Evolutionary conservation across 331 rosid species (phyloP), one percentile per base, ranked within the genome.

Genomic region (Erythrophleum ivorense): DNA sequence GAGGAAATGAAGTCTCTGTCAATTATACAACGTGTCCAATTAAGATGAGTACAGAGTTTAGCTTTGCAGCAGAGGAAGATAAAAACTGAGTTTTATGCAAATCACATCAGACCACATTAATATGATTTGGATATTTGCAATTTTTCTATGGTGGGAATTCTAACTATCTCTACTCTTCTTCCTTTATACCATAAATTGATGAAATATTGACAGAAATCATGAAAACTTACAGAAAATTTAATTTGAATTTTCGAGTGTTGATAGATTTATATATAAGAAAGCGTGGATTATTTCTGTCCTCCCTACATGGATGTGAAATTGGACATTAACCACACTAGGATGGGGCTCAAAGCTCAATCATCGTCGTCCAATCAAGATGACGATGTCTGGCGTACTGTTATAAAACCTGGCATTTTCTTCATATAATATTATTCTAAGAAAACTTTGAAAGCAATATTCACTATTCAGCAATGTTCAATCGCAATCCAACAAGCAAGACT

Each of bases 81-180:
- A 78, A 78, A 67, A 67, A 64, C 80, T 18, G 43, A 50, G 55
- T 83, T 84, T 72, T 68, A 79, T 52, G 81, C 81, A 65, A 82
- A 84, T 84, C 91, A 89, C 87, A 87, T 86, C 85, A 71, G 54
- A 11, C 69, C 71, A 71, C 72, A 74, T 72, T 77, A 75, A 57
- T 69, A 82, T 78, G 73, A 71, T 58, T 59, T 76, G 48, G 63
- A 63, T 59, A 36, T 60, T 85, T 75, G 82, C 80, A 85, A 71
- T 77, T 85, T 85, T 57, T 21, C 70, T 49, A 80, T 38, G 2
- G 31, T 33, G 75, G n/a, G 16, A 79, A 73, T 62, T 62, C 67
- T 62, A 6, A 62, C 6, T 6, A 9, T 49, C 53, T 49, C 12
- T 46, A 46, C 50, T 46, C 50, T 46, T 49, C 3, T 49, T 12